Evolutionary conservation across 768 basidiomycete species (phyloP), one percentile per base, ranked within the genome.

Genomic region (Suillus lakei): DNA sequence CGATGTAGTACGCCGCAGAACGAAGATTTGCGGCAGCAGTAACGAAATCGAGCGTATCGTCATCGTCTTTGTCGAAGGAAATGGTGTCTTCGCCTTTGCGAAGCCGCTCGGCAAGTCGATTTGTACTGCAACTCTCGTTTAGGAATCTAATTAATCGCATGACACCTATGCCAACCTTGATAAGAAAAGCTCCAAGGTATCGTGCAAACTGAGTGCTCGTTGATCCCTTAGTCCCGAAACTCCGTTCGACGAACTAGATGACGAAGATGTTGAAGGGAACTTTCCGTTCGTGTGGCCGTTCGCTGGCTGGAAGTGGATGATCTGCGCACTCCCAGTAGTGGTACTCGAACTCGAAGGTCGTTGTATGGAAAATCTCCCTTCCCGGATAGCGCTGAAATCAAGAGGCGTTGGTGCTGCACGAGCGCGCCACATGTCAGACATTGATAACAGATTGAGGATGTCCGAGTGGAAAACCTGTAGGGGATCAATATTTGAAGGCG

Each of bases 391-490:
- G n/a, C 92, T 88, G 71, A 90, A 95, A 65, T 92, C 88, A 32
- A 99, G 85, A 1, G 96, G 90, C 0, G 85, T 86, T 1, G 98
- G 98, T 60, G 91, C 91, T n/a, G 89, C 86, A 46, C 97, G 86
- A 7, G 91, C 86, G 38, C 89, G 89, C 98, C 98, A 99, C 96
- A 99, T 98, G 71, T 99, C 98, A 16, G 87, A 79, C 98, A 99
- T 99, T 21, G 86, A 87, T 36, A 99, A 82, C 0, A 99, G 83
- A 63, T 97, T 95, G 60, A 86, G 84, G 69, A 99, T 95, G 71
- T 99, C 98, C 2, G 85, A 76, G 63, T 89, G 84, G 82, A 96
- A 99, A 21, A 98, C 93, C 96, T 98, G 71, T 9, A 13, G 61
- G 41, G 6, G 30, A 30, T 59, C 26, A 64, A 21, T 23, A 65